Percentiles rank a stretch among this genome's conserved stretches.
These are phyloP conservation scores for Pichia sp. DNA, from an alignment of 1,139 yeast genomes.

Conservation along the genomic window DNA sequence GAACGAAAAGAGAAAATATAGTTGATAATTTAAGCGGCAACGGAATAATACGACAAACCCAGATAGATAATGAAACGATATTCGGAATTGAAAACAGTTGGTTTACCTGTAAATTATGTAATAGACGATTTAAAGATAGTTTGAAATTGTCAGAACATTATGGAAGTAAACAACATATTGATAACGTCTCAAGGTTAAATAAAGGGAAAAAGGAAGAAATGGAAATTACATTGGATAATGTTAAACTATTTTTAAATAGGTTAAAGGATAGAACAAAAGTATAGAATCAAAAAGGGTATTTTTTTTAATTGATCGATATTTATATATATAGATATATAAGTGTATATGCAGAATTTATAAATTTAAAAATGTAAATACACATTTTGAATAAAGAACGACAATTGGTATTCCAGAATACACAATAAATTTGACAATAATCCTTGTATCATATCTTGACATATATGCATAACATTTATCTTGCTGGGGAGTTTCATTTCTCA, in stretches of 20 bases:
- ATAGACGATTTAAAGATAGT: constrained; percentile 73
- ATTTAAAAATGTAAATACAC: not conserved
- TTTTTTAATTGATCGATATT: not conserved
- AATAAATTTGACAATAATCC: constrained; percentile 62
- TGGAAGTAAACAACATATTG: constrained; percentile 57
- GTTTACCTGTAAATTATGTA: constrained; percentile 74
- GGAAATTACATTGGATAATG: constrained; percentile 5
- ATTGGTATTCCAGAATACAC: constrained; percentile 70
- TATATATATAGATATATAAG: too few relatives aligned
- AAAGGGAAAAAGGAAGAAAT: not conserved
- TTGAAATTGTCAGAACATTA: constrained; percentile 76
- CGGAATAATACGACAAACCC: not conserved
- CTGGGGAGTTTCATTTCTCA: constrained; percentile 41
- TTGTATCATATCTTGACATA: constrained; percentile 61
- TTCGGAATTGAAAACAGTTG: constrained; percentile 51
- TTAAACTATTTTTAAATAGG: constrained; percentile 1
- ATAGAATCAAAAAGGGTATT: not conserved
- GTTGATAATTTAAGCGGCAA: not conserved
- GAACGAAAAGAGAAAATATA: too few relatives aligned
- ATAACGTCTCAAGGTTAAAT: constrained; percentile 11
- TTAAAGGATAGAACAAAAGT: not conserved
- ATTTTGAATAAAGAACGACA: constrained; percentile 35
- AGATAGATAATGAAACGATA: constrained; percentile 20
- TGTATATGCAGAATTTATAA: too few relatives aligned
- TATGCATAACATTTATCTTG: constrained; percentile 35